Percentiles rank a stretch among this genome's conserved stretches.
Conservation (phyloP, 306 rosid species). For the Datisca glomerata region DNA sequence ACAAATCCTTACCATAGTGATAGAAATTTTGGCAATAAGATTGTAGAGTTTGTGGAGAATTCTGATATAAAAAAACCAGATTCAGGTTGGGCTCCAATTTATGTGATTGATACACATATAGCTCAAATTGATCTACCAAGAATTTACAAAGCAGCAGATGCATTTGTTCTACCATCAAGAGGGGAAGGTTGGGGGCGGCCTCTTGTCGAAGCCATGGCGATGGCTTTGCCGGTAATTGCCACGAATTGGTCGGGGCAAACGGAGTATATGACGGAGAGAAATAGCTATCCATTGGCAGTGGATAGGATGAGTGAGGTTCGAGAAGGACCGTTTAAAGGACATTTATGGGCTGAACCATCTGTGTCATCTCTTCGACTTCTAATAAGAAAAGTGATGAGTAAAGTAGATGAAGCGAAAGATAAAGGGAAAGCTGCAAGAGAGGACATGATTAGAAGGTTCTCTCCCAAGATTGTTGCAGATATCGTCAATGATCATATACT, state of each 20-base stretch:
- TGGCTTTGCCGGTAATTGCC: constrained; percentile 66
- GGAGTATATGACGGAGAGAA: constrained; percentile 52
- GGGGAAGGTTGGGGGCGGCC: constrained; percentile 98
- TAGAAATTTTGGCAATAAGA: constrained; percentile 60
- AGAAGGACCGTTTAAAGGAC: constrained; percentile 78
- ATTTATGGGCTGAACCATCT: constrained; percentile 86
- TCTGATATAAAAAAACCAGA: constrained; percentile 33
- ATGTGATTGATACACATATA: constrained; percentile 59
- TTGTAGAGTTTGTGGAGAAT: constrained; percentile 49
- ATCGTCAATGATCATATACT: constrained; percentile 34
- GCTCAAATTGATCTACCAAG: constrained; percentile 54
- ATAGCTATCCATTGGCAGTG: constrained; percentile 55
- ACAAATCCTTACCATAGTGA: constrained; percentile 84
- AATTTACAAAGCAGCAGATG: constrained; percentile 60
- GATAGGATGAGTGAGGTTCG: constrained; percentile 56
- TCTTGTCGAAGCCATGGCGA: constrained; percentile 80
- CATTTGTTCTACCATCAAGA: constrained; percentile 75
- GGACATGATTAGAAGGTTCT: constrained; percentile 52
- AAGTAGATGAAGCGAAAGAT: constrained; percentile 40
- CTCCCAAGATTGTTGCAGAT: constrained; percentile 57
- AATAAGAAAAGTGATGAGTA: constrained; percentile 44
- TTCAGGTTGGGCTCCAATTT: constrained; percentile 52
- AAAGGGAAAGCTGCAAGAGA: constrained; percentile 53
- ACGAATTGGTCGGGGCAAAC: constrained; percentile 92
- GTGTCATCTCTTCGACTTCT: constrained; percentile 32